These are phyloP conservation scores for Hapsidospora chrysogenum DNA, from an alignment of 495 filamentous ascomycete genomes.

Conservation along the genomic window DNA sequence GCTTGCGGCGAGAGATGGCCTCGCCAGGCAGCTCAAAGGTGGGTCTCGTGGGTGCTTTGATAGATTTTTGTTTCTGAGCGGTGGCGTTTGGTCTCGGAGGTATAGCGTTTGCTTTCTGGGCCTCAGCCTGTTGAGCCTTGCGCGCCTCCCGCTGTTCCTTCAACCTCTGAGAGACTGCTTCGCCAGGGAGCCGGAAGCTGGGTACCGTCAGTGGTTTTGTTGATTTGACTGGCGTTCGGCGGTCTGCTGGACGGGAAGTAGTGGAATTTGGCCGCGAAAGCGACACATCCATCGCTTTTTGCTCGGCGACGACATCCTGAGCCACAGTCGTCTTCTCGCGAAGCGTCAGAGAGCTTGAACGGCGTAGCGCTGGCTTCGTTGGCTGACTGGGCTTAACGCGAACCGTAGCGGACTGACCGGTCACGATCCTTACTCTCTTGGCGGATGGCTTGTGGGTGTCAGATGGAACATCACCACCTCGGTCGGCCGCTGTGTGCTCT, in stretches of 20 bases:
- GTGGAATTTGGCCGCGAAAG: too few relatives aligned
- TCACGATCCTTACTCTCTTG: neutral
- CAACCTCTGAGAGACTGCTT: conserved; percentile 46
- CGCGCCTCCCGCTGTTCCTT: conserved; percentile 31
- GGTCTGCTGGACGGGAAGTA: too few relatives aligned
- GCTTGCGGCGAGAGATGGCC: conserved; percentile 50
- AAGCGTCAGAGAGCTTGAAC: conserved; percentile 16
- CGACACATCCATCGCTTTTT: too few relatives aligned
- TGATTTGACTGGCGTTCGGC: conserved; percentile 26
- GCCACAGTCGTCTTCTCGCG: conserved; percentile 9
- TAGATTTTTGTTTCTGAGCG: conserved; percentile 29
- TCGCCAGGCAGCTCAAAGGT: conserved; percentile 60
- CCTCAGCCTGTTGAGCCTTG: conserved; percentile 11
- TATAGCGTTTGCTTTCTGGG: conserved; percentile 19
- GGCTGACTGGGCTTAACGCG: conserved; percentile 11
- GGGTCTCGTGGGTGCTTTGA: too few relatives aligned
- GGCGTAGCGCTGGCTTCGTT: conserved; percentile 12
- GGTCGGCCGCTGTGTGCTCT: too few relatives aligned
- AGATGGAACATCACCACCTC: too few relatives aligned
- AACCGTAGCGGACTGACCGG: conserved; percentile 4
- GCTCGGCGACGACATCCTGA: too few relatives aligned
- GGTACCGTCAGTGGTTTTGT: conserved; percentile 46
- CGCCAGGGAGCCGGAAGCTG: conserved; percentile 54
- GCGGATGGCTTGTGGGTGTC: too few relatives aligned
- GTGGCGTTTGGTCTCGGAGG: conserved; percentile 42